Percentiles rank a stretch among this genome's conserved stretches.
Conservation (phyloP, 75 land plant genomes). For the Ceratopteris richardii region DNA sequence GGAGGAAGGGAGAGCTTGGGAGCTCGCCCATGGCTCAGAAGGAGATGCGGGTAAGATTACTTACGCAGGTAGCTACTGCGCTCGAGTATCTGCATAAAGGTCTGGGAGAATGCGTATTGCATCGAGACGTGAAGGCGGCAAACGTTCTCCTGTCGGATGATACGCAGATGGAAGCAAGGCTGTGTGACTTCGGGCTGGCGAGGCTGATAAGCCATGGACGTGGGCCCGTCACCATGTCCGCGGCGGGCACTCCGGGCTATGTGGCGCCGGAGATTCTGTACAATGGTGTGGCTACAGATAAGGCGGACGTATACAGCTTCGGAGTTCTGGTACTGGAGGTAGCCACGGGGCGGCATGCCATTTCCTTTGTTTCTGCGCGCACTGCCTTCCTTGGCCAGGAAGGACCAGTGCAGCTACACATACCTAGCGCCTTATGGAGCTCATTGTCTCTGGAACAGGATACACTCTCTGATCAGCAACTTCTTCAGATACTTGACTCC, state of each 20-base stretch:
- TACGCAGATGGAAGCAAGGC: constrained; percentile 3
- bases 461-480: too few relatives aligned
- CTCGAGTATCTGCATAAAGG: constrained; percentile 32
- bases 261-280: constrained; percentile 25
- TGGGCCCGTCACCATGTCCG: constrained; percentile 8
- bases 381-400: too few relatives aligned
- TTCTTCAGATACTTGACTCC: too few relatives aligned
- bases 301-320: constrained; percentile 36
- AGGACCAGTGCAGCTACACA: too few relatives aligned
- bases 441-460: too few relatives aligned
- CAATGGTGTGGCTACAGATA: constrained; percentile 20
- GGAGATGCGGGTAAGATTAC: constrained; percentile 24
- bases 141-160: constrained; percentile 31
- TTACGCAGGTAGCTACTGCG: constrained; percentile 23
- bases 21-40: background rate
- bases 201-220: constrained; percentile 12
- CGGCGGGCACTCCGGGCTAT: constrained; percentile 32
- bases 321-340: constrained; percentile 39
- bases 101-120: constrained; percentile 27
- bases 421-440: too few relatives aligned
- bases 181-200: constrained; percentile 34
- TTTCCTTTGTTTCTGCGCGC: too few relatives aligned
- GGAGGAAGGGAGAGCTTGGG: background rate
- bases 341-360: constrained; percentile 24
- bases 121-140: constrained; percentile 42